Percentiles rank a stretch among this genome's conserved stretches.
phyloP scores from a whole-genome alignment of 768 basidiomycete genomes.

The Pluteus cervinus region DNA sequence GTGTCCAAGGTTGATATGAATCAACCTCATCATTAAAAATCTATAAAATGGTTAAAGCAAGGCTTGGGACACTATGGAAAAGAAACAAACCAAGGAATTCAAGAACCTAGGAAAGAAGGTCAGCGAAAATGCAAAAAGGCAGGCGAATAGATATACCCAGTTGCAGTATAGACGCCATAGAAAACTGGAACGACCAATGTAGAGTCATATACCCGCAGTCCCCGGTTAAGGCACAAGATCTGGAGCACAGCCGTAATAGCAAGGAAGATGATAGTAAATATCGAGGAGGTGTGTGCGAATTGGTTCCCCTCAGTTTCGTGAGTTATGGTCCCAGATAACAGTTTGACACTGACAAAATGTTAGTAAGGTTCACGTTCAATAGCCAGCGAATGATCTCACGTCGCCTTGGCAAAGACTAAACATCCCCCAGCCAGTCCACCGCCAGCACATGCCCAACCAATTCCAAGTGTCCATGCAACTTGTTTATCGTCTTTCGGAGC shows the following conservation, averaged over 20 bases:
- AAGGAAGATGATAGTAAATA: constrained; percentile 69
- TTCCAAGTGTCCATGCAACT: constrained; percentile 86
- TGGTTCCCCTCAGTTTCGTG: constrained; percentile 82
- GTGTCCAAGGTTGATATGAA: constrained; percentile 83
- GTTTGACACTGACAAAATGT: constrained; percentile 53
- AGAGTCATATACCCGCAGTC: constrained; percentile 85
- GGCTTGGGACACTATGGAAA: background rate
- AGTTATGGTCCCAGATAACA: constrained; percentile 70
- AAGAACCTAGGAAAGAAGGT: constrained; percentile 31
- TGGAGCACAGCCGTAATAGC: constrained; percentile 78
- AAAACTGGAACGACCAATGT: constrained; percentile 92
- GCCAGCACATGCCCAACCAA: constrained; percentile 91
- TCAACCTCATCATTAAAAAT: constrained; percentile 84
- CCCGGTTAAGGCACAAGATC: constrained; percentile 88
- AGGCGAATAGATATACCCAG: constrained; percentile 45
- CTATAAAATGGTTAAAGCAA: constrained; percentile 10
- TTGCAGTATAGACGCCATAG: constrained; percentile 87
- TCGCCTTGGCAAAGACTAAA: constrained; percentile 75
- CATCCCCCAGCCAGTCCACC: constrained; percentile 87
- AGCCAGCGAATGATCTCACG: constrained; percentile 33
- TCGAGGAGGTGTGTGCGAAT: constrained; percentile 74
- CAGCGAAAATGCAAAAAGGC: background rate
- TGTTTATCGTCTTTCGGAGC: constrained; percentile 78
- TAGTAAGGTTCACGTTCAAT: constrained; percentile 7
- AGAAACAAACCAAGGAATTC: constrained; percentile 28